These are phyloP conservation scores for Eucalyptus leucophloia DNA, from an alignment of 345 rosid genomes.

Conservation along the genomic window DNA sequence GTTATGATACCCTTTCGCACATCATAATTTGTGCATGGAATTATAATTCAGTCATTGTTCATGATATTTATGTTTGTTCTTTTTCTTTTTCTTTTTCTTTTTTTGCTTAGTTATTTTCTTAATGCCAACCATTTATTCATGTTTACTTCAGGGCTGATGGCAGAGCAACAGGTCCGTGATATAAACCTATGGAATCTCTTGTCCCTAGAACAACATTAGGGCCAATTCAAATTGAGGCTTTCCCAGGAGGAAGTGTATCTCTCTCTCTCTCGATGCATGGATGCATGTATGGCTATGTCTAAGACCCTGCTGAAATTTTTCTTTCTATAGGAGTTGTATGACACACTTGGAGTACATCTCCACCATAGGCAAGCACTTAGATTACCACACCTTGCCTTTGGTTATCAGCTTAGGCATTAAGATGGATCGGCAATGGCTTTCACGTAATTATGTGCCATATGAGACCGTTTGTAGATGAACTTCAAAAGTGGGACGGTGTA, in stretches of 20 bases:
- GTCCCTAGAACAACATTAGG: conserved; percentile 97
- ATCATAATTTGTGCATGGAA: not conserved
- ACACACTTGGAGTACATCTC: conserved; percentile 93
- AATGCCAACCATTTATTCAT: not conserved
- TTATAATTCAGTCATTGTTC: not conserved
- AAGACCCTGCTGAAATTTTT: not conserved
- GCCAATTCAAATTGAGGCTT: conserved; percentile 83
- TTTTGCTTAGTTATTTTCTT: not conserved
- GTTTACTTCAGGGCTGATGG: conserved; percentile 49
- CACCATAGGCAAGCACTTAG: conserved; percentile 75
- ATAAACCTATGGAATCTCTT: conserved; percentile 84
- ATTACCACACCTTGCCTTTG: too few relatives aligned
- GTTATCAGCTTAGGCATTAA: too few relatives aligned
- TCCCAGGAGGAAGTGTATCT: conserved; percentile 79
- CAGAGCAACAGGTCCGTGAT: conserved; percentile 66
- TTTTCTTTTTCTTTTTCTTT: not conserved
- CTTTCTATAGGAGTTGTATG: conserved; percentile 48
- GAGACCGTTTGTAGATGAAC: too few relatives aligned
- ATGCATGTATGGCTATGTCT: not conserved
- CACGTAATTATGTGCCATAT: too few relatives aligned
- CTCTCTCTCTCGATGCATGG: not conserved
- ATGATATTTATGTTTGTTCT: not conserved
- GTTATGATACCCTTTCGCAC: not conserved
- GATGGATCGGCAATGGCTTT: too few relatives aligned
- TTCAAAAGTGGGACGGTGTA: too few relatives aligned